Base-by-base conservation (phyloP, 2,329 filamentous ascomycete species). In the Shiraia bambusicola region DNA sequence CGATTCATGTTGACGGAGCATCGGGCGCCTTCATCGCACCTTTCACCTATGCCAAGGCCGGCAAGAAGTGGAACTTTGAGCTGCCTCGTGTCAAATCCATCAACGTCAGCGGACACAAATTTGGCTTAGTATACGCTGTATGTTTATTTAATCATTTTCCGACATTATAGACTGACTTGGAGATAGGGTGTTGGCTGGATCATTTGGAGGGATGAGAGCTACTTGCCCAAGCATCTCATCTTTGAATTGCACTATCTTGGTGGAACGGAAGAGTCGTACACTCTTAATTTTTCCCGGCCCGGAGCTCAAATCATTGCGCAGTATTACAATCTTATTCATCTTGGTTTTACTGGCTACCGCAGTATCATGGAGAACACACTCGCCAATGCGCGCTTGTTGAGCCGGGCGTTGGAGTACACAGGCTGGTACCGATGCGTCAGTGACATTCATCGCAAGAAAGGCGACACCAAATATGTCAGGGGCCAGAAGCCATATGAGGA, bases 241-340 rank as follows among this genome's bases (percentile, higher is more conserved):
- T 88, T 88, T 61, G 81, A 87, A 62, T 73, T 88, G 13, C 81
- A 81, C 61, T 88, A 88, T 56, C 76, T 88, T 0, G 84, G 84
- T 27, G 82, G 83, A n/a, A 84, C 81, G 0, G 83, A 87, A 55
- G 77, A 85, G 58, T 82, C 80, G 2, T 88, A 81, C 66, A 87
- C 83, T 0, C 74, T 88, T 14, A 88, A 87, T 68, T 88, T 88
- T 70, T 86, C 82, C 1, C 78, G 84, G 1, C 83, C 84, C 0
- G 84, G 83, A 3, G 80, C 81, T 0, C 84, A 87, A 47, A 74
- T 88, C 42, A 81, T 87, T 46, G 83, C 77, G 0, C 85, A 88
- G 59, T 88, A 88, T 66, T 88, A 87, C 59, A 87, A 88, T 54
- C 71, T 88, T 10, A 82, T 88, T 45, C 83, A 86, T 49, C 76